Evolutionary conservation across 805 yeast genomes (phyloP).

Genomic region (Pichia phayaonensis): DNA sequence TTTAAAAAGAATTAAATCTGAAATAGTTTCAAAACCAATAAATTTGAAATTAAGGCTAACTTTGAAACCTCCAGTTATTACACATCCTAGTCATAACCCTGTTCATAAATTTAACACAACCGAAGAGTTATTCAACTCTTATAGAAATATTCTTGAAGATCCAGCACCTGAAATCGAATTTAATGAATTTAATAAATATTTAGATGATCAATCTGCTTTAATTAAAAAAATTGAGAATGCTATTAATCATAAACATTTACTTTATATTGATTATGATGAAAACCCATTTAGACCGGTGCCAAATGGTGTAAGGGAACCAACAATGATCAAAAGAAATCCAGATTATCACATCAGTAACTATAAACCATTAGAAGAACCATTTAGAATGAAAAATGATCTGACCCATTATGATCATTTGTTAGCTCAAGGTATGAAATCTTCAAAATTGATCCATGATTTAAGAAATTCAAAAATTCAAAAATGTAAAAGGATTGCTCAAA

Average conservation of each 20-base stretch:
- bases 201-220: conserved; percentile 43
- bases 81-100: conserved; percentile 53
- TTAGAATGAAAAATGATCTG: conserved; percentile 26
- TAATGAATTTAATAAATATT: conserved; percentile 54
- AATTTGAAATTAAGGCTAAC: conserved; percentile 25
- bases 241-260: conserved; percentile 32
- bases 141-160: conserved; percentile 48
- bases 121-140: conserved; percentile 44
- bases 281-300: conserved; percentile 40
- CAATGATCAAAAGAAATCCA: conserved; percentile 29
- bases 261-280: conserved; percentile 38
- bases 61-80: conserved; percentile 40
- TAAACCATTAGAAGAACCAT: conserved; percentile 36
- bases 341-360: conserved; percentile 23
- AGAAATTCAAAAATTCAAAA: conserved; percentile 58
- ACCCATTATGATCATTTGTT: conserved; percentile 69
- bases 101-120: conserved; percentile 38
- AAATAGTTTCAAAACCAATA: background rate
- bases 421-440: conserved; percentile 65
- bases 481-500: conserved; percentile 64
- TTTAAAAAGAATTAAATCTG: background rate
- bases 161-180: conserved; percentile 37
- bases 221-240: conserved; percentile 40
- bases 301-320: conserved; percentile 32
- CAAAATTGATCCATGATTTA: conserved; percentile 61